Conservation (phyloP, 2,329 filamentous ascomycete species). For the Diplodia corticola region DNA sequence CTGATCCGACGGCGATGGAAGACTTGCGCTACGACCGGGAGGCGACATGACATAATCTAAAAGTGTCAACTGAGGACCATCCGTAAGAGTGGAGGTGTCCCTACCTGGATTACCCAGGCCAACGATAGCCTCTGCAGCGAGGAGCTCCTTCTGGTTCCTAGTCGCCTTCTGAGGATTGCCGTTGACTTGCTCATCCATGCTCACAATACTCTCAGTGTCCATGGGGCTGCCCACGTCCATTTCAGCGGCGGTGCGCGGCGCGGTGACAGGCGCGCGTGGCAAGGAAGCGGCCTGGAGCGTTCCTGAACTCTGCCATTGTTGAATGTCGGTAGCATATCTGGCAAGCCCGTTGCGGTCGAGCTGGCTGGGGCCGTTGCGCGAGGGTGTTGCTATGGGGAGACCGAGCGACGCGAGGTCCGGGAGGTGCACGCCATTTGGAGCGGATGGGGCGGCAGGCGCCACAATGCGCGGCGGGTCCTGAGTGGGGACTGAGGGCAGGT, state of each 20-base stretch:
- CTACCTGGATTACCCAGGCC: constrained; percentile 52
- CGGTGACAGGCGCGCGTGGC: constrained; percentile 36
- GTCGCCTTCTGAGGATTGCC: constrained; percentile 21
- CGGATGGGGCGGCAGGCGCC: constrained; percentile 17
- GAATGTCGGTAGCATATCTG: constrained; percentile 27
- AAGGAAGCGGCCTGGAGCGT: constrained; percentile 30
- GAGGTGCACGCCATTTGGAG: constrained; percentile 37
- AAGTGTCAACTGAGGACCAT: constrained; percentile 22
- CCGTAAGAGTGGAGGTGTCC: constrained; percentile 24
- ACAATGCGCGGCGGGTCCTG: constrained; percentile 32
- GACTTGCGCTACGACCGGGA: constrained; percentile 34
- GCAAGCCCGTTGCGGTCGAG: constrained; percentile 31
- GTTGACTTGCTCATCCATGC: constrained; percentile 38
- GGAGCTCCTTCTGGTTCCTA: constrained; percentile 40
- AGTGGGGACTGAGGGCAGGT: constrained; percentile 45
- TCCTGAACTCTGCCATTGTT: constrained; percentile 31
- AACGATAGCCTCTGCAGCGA: constrained; percentile 53
- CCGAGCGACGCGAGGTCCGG: constrained; percentile 49
- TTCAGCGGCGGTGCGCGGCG: constrained; percentile 33
- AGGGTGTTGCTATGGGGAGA: constrained; percentile 41
- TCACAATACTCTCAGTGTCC: constrained; percentile 45
- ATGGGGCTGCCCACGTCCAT: constrained; percentile 46
- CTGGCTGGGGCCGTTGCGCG: constrained; percentile 32
- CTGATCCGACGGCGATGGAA: constrained; percentile 41
- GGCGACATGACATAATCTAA: constrained; percentile 47